Conservation (phyloP, 2,329 filamentous ascomycete genomes). For the Neopestalotiopsis clavispora region DNA sequence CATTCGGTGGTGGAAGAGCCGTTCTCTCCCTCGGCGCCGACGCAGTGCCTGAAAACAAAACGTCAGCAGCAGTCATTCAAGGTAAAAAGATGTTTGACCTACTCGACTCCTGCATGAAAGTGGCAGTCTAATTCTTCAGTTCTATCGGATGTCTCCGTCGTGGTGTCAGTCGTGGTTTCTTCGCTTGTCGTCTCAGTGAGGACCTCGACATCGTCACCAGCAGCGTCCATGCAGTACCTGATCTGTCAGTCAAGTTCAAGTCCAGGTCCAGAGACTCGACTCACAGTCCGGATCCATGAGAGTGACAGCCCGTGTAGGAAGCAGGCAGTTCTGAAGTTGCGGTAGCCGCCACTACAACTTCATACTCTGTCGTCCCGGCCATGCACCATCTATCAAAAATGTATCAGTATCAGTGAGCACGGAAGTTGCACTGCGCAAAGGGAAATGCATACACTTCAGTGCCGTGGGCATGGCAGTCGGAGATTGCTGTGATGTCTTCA, state of each 20-base stretch:
- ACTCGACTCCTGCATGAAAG: slow-evolving; percentile 79
- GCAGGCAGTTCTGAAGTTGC: slow-evolving; percentile 33
- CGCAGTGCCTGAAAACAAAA: slow-evolving; percentile 57
- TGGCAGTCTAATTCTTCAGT: slow-evolving; percentile 61
- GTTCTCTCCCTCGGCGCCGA: slow-evolving; percentile 47
- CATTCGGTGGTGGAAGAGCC: slow-evolving; percentile 47
- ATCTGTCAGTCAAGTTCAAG: slow-evolving; percentile 12
- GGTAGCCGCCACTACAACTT: slow-evolving; percentile 35
- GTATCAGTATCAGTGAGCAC: background rate
- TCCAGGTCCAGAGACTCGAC: slow-evolving; percentile 20
- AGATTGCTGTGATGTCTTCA: background rate
- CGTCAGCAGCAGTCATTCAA: background rate
- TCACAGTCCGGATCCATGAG: slow-evolving; percentile 55
- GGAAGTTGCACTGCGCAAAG: background rate
- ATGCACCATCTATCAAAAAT: slow-evolving; percentile 33
- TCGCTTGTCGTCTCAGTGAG: slow-evolving; percentile 35
- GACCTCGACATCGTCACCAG: slow-evolving; percentile 66
- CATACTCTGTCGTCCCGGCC: slow-evolving; percentile 32
- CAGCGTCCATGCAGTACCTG: slow-evolving; percentile 66
- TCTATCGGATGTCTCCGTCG: slow-evolving; percentile 27
- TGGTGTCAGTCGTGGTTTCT: slow-evolving; percentile 20
- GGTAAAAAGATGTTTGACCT: slow-evolving; percentile 37
- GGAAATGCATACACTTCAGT: background rate
- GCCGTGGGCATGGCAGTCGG: background rate
- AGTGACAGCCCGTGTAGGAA: slow-evolving; percentile 51